A percentile compares a stretch with the other conserved stretches of the same genome.
These are phyloP conservation scores for Debaryomyces udenii DNA, from an alignment of 1,139 yeast genomes.

Conservation along the genomic window DNA sequence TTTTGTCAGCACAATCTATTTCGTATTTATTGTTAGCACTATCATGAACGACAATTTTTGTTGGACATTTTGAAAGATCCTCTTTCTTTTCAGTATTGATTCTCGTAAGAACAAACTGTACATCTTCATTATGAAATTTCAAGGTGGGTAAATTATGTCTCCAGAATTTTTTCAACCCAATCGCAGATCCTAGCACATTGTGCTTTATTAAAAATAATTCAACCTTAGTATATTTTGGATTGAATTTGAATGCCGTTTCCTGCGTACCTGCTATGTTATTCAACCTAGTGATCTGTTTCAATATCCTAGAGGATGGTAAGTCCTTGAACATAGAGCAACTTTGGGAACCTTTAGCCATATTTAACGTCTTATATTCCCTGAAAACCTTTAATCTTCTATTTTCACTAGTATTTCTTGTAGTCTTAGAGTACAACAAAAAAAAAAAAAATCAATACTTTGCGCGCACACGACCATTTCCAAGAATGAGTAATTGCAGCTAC, in stretches of 20 bases:
- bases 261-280: slow-evolving; percentile 44
- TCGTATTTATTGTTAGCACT: slow-evolving; percentile 22
- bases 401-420: too few relatives aligned
- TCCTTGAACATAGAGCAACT: slow-evolving; percentile 18
- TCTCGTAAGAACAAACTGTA: slow-evolving; percentile 64
- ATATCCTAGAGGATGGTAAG: slow-evolving; percentile 32
- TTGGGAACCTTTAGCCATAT: slow-evolving; percentile 10
- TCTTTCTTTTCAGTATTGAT: slow-evolving; percentile 45
- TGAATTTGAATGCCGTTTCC: slow-evolving; percentile 37
- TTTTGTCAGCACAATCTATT: slow-evolving; percentile 37
- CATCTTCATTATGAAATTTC: slow-evolving; percentile 76
- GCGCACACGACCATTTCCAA: slow-evolving; percentile 3
- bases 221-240: slow-evolving; percentile 28
- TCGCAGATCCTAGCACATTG: slow-evolving; percentile 33
- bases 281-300: slow-evolving; percentile 39
- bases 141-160: slow-evolving; percentile 71
- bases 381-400: too few relatives aligned
- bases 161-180: slow-evolving; percentile 63
- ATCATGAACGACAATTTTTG: slow-evolving; percentile 38
- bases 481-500: slow-evolving; percentile 6
- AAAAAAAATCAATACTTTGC: slow-evolving; percentile 7
- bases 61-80: slow-evolving; percentile 52
- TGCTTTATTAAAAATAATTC: slow-evolving; percentile 35
- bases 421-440: slow-evolving; percentile 1
- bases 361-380: too few relatives aligned